phyloP scores from a whole-genome alignment of 805 yeast genomes.

The Saccharomyces eubayanus region DNA sequence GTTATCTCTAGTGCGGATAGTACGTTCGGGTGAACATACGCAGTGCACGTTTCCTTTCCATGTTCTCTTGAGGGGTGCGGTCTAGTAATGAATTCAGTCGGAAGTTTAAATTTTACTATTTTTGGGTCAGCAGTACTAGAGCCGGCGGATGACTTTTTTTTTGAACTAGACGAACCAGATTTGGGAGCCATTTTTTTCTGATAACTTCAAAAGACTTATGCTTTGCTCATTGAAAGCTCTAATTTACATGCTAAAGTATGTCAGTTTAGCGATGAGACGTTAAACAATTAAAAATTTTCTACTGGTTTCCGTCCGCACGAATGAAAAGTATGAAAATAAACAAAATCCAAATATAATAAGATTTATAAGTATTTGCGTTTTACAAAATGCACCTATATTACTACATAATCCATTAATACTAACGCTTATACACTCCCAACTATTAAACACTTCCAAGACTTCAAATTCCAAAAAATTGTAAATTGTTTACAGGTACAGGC shows the following conservation, averaged over 20 bases:
- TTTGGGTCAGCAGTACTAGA: constrained; percentile 13
- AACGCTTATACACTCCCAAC: neutral
- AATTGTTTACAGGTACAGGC: constrained; percentile 55
- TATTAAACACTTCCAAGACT: neutral
- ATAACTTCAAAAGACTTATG: no score
- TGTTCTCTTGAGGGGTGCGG: constrained; percentile 26
- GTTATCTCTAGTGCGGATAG: constrained; percentile 40
- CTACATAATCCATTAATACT: neutral
- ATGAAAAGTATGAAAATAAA: neutral
- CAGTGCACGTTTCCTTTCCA: constrained; percentile 32
- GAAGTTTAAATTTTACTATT: constrained; percentile 30
- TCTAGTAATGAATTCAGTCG: constrained; percentile 34
- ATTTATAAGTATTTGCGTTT: neutral
- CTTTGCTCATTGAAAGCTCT: neutral
- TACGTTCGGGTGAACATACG: constrained; percentile 36
- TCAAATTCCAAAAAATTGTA: neutral
- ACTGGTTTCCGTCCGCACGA: neutral
- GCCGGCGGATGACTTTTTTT: constrained; percentile 22
- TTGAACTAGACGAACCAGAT: constrained; percentile 18
- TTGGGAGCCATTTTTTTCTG: constrained; percentile 26
- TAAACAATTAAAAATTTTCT: neutral
- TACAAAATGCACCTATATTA: neutral
- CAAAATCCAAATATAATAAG: neutral
- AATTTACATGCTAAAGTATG: neutral
- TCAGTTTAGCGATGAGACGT: constrained; percentile 6